Conservation (phyloP, 768 basidiomycete species). For the Arthromyces matolae region DNA sequence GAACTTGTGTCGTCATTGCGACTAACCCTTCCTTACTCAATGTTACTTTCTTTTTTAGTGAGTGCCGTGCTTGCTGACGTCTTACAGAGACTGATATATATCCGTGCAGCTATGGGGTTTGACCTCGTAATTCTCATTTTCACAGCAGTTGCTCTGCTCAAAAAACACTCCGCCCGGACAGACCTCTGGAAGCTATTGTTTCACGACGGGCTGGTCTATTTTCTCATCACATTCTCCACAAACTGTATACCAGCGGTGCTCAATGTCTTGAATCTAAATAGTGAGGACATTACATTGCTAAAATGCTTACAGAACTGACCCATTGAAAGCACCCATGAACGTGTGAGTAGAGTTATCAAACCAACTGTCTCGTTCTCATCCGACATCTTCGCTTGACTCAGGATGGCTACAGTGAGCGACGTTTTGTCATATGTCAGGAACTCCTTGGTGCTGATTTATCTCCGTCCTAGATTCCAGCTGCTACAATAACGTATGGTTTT, state of each 20-base stretch:
- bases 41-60: slow-evolving; percentile 68
- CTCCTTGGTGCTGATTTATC: slow-evolving; percentile 10
- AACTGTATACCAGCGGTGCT: slow-evolving; percentile 68
- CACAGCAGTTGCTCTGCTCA: slow-evolving; percentile 50
- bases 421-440: slow-evolving; percentile 1
- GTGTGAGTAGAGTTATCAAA: slow-evolving; percentile 21
- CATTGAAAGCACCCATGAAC: slow-evolving; percentile 52
- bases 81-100: neutral
- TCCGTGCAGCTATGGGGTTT: slow-evolving; percentile 62
- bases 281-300: slow-evolving; percentile 32
- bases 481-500: slow-evolving; percentile 52
- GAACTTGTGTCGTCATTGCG: slow-evolving; percentile 47
- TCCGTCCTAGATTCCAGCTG: slow-evolving; percentile 51
- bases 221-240: slow-evolving; percentile 59
- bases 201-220: slow-evolving; percentile 70
- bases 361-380: neutral
- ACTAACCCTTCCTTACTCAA: slow-evolving; percentile 58
- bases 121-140: slow-evolving; percentile 58
- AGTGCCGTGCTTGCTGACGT: slow-evolving; percentile 19
- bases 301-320: slow-evolving; percentile 8
- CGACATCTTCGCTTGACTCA: slow-evolving; percentile 17
- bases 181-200: slow-evolving; percentile 69
- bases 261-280: slow-evolving; percentile 55
- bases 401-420: slow-evolving; percentile 49
- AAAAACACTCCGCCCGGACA: slow-evolving; percentile 49